phyloP scores from a whole-genome alignment of 23 red algal species.

The Pyropia haitanensis region DNA sequence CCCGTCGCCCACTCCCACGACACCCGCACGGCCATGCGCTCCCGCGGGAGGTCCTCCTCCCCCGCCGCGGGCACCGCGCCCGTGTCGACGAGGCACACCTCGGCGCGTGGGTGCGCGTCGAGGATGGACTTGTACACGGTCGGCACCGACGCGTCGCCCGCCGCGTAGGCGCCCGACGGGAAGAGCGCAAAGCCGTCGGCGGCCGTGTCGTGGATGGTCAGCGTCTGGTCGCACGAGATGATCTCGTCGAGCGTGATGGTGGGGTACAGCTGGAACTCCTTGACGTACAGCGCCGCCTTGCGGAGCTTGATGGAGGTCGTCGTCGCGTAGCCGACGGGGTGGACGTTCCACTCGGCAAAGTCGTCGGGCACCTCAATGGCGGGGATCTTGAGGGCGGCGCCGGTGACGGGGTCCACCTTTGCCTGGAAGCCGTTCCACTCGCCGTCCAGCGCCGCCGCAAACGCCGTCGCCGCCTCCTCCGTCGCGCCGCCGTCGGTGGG shows the following conservation, averaged over 20 bases:
- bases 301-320: constrained; percentile 51
- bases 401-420: constrained; percentile 21
- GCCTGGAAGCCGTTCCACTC: constrained; percentile 75
- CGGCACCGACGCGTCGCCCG: constrained; percentile 5
- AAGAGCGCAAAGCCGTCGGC: constrained; percentile 12
- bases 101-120: constrained; percentile 5
- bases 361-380: constrained; percentile 47
- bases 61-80: neutral
- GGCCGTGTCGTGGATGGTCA: constrained; percentile 3
- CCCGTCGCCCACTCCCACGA: constrained; percentile 20
- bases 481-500: no score
- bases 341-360: constrained; percentile 52
- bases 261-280: constrained; percentile 43
- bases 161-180: constrained; percentile 22
- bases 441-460: constrained; percentile 27
- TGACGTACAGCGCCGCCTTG: constrained; percentile 23
- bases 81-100: constrained; percentile 27
- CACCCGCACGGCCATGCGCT: constrained; percentile 9
- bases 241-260: constrained; percentile 50
- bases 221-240: constrained; percentile 32
- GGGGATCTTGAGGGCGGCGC: constrained; percentile 19
- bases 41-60: no score
- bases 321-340: constrained; percentile 50
- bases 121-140: constrained; percentile 6
- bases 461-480: constrained; percentile 4